phyloP scores from a whole-genome alignment of 2,329 filamentous ascomycete species.

The Graphiopsis chlorocephala region DNA sequence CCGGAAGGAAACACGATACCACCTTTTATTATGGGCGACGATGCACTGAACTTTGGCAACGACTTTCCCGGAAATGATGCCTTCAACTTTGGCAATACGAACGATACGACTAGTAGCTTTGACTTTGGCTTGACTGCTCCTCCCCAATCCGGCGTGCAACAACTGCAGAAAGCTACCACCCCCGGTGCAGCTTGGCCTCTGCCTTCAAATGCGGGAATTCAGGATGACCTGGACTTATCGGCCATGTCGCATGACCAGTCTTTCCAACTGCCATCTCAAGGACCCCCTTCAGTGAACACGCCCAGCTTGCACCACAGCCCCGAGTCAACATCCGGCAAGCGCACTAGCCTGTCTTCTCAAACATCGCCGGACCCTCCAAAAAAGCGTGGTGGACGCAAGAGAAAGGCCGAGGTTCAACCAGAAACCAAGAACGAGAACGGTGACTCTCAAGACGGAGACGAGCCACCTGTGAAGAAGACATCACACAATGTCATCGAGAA shows the following conservation, averaged over 20 bases:
- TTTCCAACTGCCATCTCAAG: constrained; percentile 16
- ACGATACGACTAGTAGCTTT: constrained; percentile 27
- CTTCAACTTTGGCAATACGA: constrained; percentile 28
- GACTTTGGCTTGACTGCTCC: constrained; percentile 28
- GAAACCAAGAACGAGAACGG: constrained; percentile 48
- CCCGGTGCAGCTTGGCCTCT: constrained; percentile 27
- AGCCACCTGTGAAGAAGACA: constrained; percentile 72
- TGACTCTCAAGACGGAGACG: constrained; percentile 34
- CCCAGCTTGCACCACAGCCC: constrained; percentile 33
- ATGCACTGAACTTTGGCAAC: constrained; percentile 28
- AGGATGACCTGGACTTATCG: constrained; percentile 22
- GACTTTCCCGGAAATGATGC: constrained; percentile 22
- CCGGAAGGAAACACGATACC: constrained; percentile 29
- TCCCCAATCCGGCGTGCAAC: constrained; percentile 18
- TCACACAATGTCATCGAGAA: constrained; percentile 99
- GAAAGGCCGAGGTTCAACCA: constrained; percentile 33
- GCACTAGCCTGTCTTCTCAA: constrained; percentile 31
- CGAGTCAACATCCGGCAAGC: constrained; percentile 27
- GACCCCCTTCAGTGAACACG: constrained; percentile 16
- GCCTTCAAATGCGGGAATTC: constrained; percentile 20
- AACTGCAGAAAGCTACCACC: constrained; percentile 26
- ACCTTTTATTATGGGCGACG: constrained; percentile 35
- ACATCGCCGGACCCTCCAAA: constrained; percentile 32
- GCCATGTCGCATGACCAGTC: constrained; percentile 20
- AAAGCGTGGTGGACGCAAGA: constrained; percentile 36